phyloP scores from a whole-genome alignment of 768 basidiomycete genomes.

The Bullera alba region DNA sequence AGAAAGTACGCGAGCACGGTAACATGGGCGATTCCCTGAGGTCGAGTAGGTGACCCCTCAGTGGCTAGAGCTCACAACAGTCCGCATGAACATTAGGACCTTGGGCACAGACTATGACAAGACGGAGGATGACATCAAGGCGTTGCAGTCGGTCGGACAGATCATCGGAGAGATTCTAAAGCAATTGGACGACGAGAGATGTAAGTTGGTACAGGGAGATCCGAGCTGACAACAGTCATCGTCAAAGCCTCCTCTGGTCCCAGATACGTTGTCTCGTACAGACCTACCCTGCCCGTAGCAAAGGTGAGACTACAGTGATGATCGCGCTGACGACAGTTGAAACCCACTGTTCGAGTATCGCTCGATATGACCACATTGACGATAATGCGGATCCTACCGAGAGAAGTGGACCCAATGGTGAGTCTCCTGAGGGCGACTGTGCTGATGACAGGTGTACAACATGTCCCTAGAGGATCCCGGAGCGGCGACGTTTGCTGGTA shows the following conservation, averaged over 20 bases:
- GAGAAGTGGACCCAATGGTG: constrained; percentile 90
- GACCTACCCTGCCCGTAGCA: constrained; percentile 79
- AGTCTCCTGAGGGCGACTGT: neutral
- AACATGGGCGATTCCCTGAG: constrained; percentile 77
- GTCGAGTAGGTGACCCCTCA: constrained; percentile 58
- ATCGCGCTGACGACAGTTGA: constrained; percentile 55
- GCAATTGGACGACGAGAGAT: constrained; percentile 94
- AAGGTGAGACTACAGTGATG: constrained; percentile 32
- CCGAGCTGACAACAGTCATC: constrained; percentile 58
- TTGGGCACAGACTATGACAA: constrained; percentile 83
- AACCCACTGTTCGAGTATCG: constrained; percentile 87
- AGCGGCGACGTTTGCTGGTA: constrained; percentile 89
- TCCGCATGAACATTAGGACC: constrained; percentile 83
- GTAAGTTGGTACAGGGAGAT: constrained; percentile 52
- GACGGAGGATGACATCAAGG: constrained; percentile 98
- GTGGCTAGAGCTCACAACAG: constrained; percentile 48
- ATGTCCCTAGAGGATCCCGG: constrained; percentile 98
- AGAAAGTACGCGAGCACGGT: constrained; percentile 96
- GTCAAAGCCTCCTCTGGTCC: constrained; percentile 98
- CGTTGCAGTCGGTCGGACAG: constrained; percentile 96
- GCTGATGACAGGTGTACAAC: constrained; percentile 62
- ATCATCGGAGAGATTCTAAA: constrained; percentile 99
- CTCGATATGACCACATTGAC: constrained; percentile 99
- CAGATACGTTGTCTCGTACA: constrained; percentile 94
- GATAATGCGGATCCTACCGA: constrained; percentile 94